Percentiles rank a stretch among this genome's conserved stretches.
Conservation (phyloP, 148 eudicot species). For the Arctostaphylos glauca region DNA sequence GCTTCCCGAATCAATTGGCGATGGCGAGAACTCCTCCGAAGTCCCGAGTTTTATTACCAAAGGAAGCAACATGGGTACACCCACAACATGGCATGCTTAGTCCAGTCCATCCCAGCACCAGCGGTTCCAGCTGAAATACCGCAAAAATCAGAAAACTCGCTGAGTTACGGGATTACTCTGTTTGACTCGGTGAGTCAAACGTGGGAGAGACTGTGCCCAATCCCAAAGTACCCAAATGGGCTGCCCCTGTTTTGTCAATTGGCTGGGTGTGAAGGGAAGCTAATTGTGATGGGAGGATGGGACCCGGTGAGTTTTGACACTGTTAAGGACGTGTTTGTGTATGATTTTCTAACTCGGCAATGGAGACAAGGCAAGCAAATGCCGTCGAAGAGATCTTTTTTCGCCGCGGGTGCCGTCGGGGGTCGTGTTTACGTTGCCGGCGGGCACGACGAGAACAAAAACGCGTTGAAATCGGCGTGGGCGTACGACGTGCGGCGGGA, state of each 20-base stretch:
- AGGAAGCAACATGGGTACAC: slow-evolving; percentile 44
- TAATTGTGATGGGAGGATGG: slow-evolving; percentile 71
- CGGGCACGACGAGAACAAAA: slow-evolving; percentile 60
- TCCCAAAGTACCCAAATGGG: slow-evolving; percentile 47
- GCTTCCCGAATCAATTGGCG: slow-evolving; percentile 36
- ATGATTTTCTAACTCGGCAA: slow-evolving; percentile 43
- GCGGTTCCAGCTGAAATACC: background rate
- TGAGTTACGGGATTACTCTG: slow-evolving; percentile 33
- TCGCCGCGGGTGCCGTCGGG: slow-evolving; percentile 33
- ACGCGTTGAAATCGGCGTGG: slow-evolving; percentile 53
- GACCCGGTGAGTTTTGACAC: slow-evolving; percentile 51
- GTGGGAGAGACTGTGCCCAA: slow-evolving; percentile 51
- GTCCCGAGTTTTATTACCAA: slow-evolving; percentile 32
- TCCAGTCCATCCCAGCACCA: slow-evolving; percentile 35
- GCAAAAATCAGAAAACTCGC: slow-evolving; percentile 27
- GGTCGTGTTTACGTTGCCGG: slow-evolving; percentile 52
- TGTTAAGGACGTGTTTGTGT: slow-evolving; percentile 48
- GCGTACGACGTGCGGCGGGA: slow-evolving; percentile 32
- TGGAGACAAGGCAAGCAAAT: slow-evolving; percentile 53
- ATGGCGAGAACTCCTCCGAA: slow-evolving; percentile 46
- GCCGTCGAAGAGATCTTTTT: slow-evolving; percentile 53
- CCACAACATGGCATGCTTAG: slow-evolving; percentile 37
- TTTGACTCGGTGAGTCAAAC: slow-evolving; percentile 33
- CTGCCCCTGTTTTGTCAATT: slow-evolving; percentile 65
- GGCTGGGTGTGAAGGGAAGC: slow-evolving; percentile 51